A percentile compares a stretch with the other conserved stretches of the same genome.
Conservation (phyloP, 164 flowering plant genomes). For the Santalum album region DNA sequence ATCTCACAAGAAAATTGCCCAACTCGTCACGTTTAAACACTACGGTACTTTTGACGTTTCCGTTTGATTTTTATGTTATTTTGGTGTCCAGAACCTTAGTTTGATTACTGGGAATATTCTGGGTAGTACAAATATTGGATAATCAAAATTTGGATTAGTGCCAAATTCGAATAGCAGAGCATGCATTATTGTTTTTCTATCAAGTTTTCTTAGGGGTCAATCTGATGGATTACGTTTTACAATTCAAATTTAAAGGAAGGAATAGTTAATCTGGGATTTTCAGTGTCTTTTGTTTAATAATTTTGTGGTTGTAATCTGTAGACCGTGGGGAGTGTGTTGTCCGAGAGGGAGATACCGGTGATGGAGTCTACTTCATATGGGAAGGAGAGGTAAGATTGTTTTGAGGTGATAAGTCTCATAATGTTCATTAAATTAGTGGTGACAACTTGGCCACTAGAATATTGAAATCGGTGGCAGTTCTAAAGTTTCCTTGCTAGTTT, state of each 20-base stretch:
- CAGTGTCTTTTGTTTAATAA: background rate
- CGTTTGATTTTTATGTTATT: background rate
- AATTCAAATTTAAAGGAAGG: too few relatives aligned
- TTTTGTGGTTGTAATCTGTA: slow-evolving; percentile 12
- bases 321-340: slow-evolving; percentile 57
- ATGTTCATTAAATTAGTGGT: too few relatives aligned
- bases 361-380: slow-evolving; percentile 80
- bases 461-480: background rate
- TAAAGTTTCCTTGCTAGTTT: background rate
- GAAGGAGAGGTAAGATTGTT: slow-evolving; percentile 63
- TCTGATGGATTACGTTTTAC: background rate
- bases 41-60: slow-evolving; percentile 31
- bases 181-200: too few relatives aligned
- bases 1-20: slow-evolving; percentile 56
- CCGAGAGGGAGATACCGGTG: slow-evolving; percentile 62
- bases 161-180: too few relatives aligned
- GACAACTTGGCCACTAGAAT: background rate
- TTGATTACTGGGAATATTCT: too few relatives aligned
- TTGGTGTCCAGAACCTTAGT: too few relatives aligned
- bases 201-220: too few relatives aligned
- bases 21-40: slow-evolving; percentile 41
- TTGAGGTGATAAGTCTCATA: too few relatives aligned
- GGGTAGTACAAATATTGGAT: too few relatives aligned
- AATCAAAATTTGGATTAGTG: too few relatives aligned
- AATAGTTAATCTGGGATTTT: background rate